Evolutionary conservation across 1,139 yeast species (phyloP).

Genomic region (Saccharomycopsis crataegensis): DNA sequence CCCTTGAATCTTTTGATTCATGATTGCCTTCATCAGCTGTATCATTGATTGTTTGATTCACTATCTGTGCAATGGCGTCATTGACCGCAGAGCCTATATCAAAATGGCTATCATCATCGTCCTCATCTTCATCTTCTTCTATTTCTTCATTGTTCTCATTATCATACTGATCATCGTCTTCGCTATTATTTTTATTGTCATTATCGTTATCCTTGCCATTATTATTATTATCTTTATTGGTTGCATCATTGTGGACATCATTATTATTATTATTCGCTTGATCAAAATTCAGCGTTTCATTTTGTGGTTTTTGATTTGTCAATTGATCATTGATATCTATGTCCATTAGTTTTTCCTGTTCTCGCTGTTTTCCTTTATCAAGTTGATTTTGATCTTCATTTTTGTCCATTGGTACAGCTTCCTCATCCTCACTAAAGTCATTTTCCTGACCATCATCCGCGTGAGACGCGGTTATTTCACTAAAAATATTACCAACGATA

Average conservation of each 20-base stretch:
- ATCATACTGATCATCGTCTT: neutral
- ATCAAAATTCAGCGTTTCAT: no score
- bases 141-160: neutral
- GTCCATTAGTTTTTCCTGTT: no score
- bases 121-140: neutral
- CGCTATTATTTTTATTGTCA: neutral
- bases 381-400: neutral
- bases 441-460: neutral
- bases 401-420: neutral
- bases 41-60: slow-evolving; percentile 18
- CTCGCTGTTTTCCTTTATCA: no score
- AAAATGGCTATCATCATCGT: neutral
- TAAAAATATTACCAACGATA: slow-evolving; percentile 16
- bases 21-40: neutral
- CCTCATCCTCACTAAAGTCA: no score
- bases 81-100: slow-evolving; percentile 21
- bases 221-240: slow-evolving; percentile 8
- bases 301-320: no score
- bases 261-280: neutral
- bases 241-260: neutral
- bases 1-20: slow-evolving; percentile 5
- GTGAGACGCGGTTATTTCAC: slow-evolving; percentile 1
- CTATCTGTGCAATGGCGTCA: slow-evolving; percentile 9
- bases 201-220: slow-evolving; percentile 11
- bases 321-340: no score